Evolutionary conservation across 352 stramenopile genomes (phyloP), one percentile per base, ranked within the genome.

Genomic region (Globisporangium okanoganense): DNA sequence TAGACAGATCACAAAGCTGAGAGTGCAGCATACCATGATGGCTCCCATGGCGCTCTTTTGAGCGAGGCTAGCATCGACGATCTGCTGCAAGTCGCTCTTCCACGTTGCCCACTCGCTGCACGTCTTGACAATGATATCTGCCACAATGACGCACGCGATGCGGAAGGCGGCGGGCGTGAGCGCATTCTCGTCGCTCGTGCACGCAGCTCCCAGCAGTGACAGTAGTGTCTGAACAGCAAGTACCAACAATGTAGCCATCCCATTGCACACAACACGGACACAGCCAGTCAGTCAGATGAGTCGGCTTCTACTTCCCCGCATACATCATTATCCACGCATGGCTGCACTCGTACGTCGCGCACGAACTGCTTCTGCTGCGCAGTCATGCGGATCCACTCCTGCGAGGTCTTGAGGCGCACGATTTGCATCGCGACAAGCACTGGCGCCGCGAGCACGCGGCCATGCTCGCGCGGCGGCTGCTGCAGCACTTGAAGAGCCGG

Each of bases 401-500:
- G 64, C 27, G 75, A 63, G 31, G 79, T 82, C 62, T 92, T 92
- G 29, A 83, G 64, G 0, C 81, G 79, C 50, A 92, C 54, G 56
- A 92, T 77, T 65, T 92, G 83, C 69, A 87, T 74, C 18, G 79
- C 82, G 35, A 90, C 79, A 27, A 90, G 67, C 56, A 88, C 68
- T 2, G 75, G 71, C 18, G 70, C 73, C 1, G 56, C 52, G 20
- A 75, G 41, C 3, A 62, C 29, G 12, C 56, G 72, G 25, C 50
- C 51, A 14, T 52, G 41, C 29, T 76, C 64, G 22, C 44, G 38
- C 20, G 50, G 65, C 10, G 71, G 69, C 25, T 64, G 61, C 59
- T 84, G 58, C 29, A 92, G 68, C 57, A 90, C 67, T 40, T 83
- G 68, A 33, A 92, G 62, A 27, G 79, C 72, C 5, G 77, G 73